Conservation (phyloP, 139 green algal species). For the Chlorella sp. region DNA sequence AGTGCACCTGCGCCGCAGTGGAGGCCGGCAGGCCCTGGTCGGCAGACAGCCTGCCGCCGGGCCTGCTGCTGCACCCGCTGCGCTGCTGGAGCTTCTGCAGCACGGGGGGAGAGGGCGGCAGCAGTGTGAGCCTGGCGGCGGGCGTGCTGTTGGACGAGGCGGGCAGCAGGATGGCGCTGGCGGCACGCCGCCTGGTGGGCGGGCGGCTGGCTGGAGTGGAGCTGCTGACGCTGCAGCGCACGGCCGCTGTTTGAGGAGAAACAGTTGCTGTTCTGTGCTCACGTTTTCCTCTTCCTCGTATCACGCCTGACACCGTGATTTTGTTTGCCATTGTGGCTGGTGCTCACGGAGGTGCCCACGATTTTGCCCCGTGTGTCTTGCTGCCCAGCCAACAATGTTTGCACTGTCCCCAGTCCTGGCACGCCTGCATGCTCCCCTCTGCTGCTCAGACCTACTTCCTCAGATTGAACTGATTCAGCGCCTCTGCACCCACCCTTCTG, state of each 20-base stretch:
- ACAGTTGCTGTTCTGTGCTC: not conserved
- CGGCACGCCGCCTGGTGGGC: not conserved
- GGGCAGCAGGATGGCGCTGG: slow-evolving; percentile 24
- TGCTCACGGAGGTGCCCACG: no score
- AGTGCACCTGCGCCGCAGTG: not conserved
- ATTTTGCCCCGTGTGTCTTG: no score
- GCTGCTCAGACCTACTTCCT: no score
- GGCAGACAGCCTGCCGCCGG: not conserved
- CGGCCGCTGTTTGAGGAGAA: not conserved
- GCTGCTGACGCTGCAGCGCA: slow-evolving; percentile 1
- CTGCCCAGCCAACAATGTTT: no score
- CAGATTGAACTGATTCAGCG: no score
- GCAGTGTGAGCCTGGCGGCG: not conserved
- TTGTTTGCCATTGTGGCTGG: not conserved
- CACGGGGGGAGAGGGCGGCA: not conserved
- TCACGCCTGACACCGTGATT: not conserved
- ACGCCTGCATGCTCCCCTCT: no score
- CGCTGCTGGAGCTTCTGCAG: slow-evolving; percentile 12
- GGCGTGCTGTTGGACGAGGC: slow-evolving; percentile 32
- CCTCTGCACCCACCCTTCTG: no score
- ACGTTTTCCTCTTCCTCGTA: not conserved
- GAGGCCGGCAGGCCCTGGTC: not conserved
- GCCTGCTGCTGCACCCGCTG: slow-evolving; percentile 24
- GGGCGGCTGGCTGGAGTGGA: not conserved
- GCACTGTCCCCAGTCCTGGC: no score